These are phyloP conservation scores for Trichomonas gallinae DNA, from an alignment of 208 protist species.

Conservation along the genomic window DNA sequence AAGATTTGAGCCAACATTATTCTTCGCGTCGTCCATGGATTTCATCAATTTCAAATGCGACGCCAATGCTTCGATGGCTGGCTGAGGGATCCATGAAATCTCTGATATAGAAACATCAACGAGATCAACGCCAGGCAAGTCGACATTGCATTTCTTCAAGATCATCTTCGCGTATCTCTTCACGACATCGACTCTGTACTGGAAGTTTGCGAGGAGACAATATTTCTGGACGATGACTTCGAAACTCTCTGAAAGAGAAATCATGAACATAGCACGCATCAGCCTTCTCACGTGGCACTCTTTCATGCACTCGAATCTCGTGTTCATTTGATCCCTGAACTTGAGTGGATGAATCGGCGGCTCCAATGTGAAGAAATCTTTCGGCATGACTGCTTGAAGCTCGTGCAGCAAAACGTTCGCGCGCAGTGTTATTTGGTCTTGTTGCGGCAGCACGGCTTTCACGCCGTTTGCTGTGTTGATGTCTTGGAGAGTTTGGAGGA, in stretches of 20 bases:
- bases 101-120: neutral
- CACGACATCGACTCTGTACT: neutral
- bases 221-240: neutral
- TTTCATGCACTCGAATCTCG: neutral
- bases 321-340: neutral
- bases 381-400: neutral
- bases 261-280: neutral
- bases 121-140: neutral
- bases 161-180: neutral
- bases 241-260: neutral
- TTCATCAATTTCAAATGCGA: neutral
- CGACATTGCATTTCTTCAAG: neutral
- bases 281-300: neutral
- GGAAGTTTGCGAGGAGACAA: neutral
- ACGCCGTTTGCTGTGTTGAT: too few relatives aligned
- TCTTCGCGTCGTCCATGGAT: neutral
- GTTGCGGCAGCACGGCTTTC: too few relatives aligned
- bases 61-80: neutral
- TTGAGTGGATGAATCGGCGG: neutral
- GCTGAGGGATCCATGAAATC: neutral
- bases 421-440: too few relatives aligned
- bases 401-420: neutral
- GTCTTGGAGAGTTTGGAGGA: too few relatives aligned
- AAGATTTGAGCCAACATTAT: neutral
- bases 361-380: neutral